These are phyloP conservation scores for Vitis hybrid DNA, from an alignment of 177 flowering plant species.

Conservation along the genomic window DNA sequence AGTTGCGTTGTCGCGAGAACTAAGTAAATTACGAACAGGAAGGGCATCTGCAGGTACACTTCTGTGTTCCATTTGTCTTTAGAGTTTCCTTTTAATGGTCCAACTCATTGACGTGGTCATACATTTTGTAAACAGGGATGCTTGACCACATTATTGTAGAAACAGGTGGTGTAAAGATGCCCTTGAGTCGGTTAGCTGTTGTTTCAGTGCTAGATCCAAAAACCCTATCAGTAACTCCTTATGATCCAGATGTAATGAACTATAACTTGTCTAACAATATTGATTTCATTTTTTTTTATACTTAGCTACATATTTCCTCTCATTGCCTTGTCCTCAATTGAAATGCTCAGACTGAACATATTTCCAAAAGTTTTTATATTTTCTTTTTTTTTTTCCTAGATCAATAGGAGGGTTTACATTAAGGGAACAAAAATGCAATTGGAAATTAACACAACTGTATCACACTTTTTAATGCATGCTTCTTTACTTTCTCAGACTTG, in stretches of 20 bases:
- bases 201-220: slow-evolving; percentile 83
- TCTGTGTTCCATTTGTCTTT: background rate
- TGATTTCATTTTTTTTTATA: background rate
- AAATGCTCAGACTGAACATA: too few relatives aligned
- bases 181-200: slow-evolving; percentile 69
- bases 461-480: too few relatives aligned
- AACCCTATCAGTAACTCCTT: slow-evolving; percentile 82
- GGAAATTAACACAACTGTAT: too few relatives aligned
- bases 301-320: too few relatives aligned
- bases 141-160: slow-evolving; percentile 93
- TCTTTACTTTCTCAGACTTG: too few relatives aligned
- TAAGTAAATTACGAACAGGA: slow-evolving; percentile 76
- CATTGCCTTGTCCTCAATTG: too few relatives aligned
- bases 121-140: slow-evolving; percentile 62
- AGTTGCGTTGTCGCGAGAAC: slow-evolving; percentile 73
- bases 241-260: slow-evolving; percentile 74
- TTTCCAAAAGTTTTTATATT: too few relatives aligned
- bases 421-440: too few relatives aligned
- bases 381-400: too few relatives aligned
- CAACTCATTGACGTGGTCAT: background rate
- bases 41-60: slow-evolving; percentile 79
- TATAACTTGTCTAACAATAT: slow-evolving; percentile 4
- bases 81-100: slow-evolving; percentile 3
- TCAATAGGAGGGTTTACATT: too few relatives aligned
- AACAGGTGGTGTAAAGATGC: slow-evolving; percentile 65